Percentiles rank a stretch among this genome's conserved stretches.
Conservation (phyloP, 1,284 basidiomycete genomes). For the Sporisorium iseilematis-ciliati region DNA sequence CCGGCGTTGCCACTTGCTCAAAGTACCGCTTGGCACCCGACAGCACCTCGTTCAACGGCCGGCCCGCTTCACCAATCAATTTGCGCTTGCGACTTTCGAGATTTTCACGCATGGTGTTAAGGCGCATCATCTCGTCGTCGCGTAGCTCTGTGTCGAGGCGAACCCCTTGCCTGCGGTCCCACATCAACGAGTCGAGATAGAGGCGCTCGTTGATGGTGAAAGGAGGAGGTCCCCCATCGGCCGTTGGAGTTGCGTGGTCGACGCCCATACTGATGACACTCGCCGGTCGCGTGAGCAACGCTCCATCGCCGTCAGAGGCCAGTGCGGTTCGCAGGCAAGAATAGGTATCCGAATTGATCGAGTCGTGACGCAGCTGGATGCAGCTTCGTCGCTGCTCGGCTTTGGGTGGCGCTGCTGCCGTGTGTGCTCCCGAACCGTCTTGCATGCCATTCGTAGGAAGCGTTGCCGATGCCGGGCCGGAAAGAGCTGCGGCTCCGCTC, state of each 20-base stretch:
- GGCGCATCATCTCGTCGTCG: slow-evolving; percentile 27
- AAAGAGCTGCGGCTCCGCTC: slow-evolving; percentile 31
- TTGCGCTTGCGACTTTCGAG: slow-evolving; percentile 39
- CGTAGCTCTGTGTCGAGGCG: slow-evolving; percentile 40
- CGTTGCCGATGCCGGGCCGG: slow-evolving; percentile 17
- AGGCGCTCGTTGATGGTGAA: slow-evolving; percentile 40
- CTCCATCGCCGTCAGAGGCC: slow-evolving; percentile 45
- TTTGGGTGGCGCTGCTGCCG: slow-evolving; percentile 4
- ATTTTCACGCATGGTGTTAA: slow-evolving; percentile 24
- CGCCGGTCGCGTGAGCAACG: slow-evolving; percentile 36
- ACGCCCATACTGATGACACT: slow-evolving; percentile 35
- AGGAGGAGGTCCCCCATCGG: slow-evolving; percentile 15
- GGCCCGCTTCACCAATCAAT: slow-evolving; percentile 24
- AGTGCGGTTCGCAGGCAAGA: slow-evolving; percentile 45
- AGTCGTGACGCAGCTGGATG: slow-evolving; percentile 42
- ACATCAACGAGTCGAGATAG: slow-evolving; percentile 52
- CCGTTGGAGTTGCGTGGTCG: slow-evolving; percentile 23
- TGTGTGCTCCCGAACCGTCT: not conserved
- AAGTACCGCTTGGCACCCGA: slow-evolving; percentile 40
- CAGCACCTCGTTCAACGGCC: slow-evolving; percentile 24
- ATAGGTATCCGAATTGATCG: slow-evolving; percentile 42
- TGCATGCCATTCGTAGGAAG: slow-evolving; percentile 6
- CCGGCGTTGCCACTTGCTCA: slow-evolving; percentile 22
- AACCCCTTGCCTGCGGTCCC: slow-evolving; percentile 42
- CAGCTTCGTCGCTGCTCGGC: slow-evolving; percentile 25